Conservation (phyloP, 495 filamentous ascomycete species). For the Neurospora sp. region DNA sequence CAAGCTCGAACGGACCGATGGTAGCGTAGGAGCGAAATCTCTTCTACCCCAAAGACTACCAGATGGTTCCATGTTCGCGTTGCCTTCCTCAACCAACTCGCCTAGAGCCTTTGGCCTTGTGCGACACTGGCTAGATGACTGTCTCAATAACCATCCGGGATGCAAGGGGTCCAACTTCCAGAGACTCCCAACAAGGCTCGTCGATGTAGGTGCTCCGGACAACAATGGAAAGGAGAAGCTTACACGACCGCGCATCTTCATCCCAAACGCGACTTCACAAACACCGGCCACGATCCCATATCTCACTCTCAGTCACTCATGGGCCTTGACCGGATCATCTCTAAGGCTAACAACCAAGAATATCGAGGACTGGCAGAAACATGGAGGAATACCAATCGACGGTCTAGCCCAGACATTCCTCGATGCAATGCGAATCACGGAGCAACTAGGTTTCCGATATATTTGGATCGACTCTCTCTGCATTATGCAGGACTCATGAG, state of each 20-base stretch:
- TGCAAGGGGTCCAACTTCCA: neutral
- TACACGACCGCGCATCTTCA: neutral
- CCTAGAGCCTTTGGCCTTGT: neutral
- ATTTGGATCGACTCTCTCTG: slow-evolving; percentile 1
- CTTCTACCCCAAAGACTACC: neutral
- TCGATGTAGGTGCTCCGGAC: neutral
- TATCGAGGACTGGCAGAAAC: neutral
- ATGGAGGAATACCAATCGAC: neutral
- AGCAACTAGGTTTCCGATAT: neutral
- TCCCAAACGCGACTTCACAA: neutral
- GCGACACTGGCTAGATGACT: neutral
- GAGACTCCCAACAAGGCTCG: neutral
- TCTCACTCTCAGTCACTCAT: slow-evolving; percentile 38
- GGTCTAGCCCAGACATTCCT: slow-evolving; percentile 1
- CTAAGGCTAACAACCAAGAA: neutral
- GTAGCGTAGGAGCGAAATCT: neutral
- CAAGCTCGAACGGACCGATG: neutral
- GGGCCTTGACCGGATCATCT: neutral
- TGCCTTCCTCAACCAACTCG: neutral
- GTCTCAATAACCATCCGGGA: neutral
- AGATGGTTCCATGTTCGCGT: neutral
- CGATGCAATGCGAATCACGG: slow-evolving; percentile 3
- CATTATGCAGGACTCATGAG: slow-evolving; percentile 4
- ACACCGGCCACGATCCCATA: neutral
- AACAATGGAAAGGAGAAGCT: neutral